Evolutionary conservation across 495 filamentous ascomycete genomes (phyloP), one percentile per base, ranked within the genome.

Genomic region (Talaromyces borbonicus): DNA sequence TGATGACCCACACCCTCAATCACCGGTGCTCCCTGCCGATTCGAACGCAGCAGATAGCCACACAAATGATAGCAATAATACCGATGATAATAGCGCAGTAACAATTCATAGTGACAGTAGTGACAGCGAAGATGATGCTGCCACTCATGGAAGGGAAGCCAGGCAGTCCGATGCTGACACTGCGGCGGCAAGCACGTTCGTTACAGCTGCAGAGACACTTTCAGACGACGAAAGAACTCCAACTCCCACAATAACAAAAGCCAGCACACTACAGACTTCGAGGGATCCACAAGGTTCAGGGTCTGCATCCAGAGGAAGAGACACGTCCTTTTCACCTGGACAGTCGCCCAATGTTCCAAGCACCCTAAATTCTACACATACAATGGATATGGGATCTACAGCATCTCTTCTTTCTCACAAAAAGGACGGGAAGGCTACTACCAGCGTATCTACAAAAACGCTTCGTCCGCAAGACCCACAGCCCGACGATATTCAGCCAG

Each of bases 361-460:
- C 33, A 15, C 35, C 2, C 19, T 25, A 11, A 14, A 25, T 4
- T 57, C 61, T 49, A 49, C n/a, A n/a, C n/a, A n/a, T n/a, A n/a
- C 55, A 27, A 69, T 63, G 38, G 66, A 69, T 38, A 47, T 57
- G 18, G 62, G 59, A 20, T 72, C 68, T n/a, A 62, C 59, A 18
- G 63, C 62, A 11, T 54, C 60, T 5, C 52, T 72, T 30, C 46
- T 72, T 43, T 55, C 53, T 16, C 25, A 39, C 15, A 49, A 48
- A 22, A 49, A 52, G 5, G 26, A 36, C 18, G 29, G 22, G 31
- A 62, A 68, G 47, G 46, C 42, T 6, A 60, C 61, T 9, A 56
- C 57, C 24, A 49, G 31, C 5, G 40, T 54, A 11, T 53, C 53
- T 22, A 50, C 51, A 12, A 54, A 52, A 15, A 52, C 48, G 5